Conservation (phyloP, 2,329 filamentous ascomycete species). For the Colletotrichum sansevieriae region DNA sequence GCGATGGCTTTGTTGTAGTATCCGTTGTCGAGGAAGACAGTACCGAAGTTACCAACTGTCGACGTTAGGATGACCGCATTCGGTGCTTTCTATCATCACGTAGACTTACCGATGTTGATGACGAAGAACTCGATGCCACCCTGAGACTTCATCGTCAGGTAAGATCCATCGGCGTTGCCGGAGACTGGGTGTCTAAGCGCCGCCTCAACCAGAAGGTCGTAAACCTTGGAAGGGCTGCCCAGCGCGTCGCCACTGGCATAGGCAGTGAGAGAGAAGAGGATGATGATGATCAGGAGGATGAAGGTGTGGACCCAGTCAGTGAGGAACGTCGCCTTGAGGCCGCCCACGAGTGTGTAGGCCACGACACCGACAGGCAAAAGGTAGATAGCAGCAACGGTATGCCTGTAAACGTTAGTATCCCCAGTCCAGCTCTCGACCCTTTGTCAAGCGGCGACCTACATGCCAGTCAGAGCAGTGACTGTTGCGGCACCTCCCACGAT, state of each 20-base stretch:
- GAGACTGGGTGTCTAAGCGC: constrained; percentile 75
- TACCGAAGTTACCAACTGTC: constrained; percentile 76
- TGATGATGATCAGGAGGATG: constrained; percentile 80
- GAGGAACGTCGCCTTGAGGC: constrained; percentile 83
- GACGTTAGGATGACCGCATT: constrained; percentile 54
- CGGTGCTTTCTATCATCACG: not conserved
- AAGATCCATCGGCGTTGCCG: constrained; percentile 81
- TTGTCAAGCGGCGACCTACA: constrained; percentile 11
- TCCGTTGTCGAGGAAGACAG: constrained; percentile 82
- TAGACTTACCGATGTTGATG: constrained; percentile 72
- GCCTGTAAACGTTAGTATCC: constrained; percentile 10
- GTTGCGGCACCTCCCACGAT: constrained; percentile 86
- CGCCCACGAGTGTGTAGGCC: constrained; percentile 76
- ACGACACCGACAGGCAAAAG: constrained; percentile 83
- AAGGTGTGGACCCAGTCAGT: constrained; percentile 85
- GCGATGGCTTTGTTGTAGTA: constrained; percentile 91
- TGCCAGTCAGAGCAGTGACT: constrained; percentile 57
- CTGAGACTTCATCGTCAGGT: constrained; percentile 82
- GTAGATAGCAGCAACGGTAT: constrained; percentile 80
- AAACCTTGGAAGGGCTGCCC: constrained; percentile 75
- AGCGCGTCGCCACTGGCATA: constrained; percentile 67
- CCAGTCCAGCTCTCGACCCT: fast-evolving
- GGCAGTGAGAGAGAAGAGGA: constrained; percentile 81
- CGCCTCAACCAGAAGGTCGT: constrained; percentile 77
- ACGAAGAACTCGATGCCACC: constrained; percentile 80